Evolutionary conservation across 176 grass and related monocot genomes (phyloP).

Genomic region (Oryza meridionalis): DNA sequence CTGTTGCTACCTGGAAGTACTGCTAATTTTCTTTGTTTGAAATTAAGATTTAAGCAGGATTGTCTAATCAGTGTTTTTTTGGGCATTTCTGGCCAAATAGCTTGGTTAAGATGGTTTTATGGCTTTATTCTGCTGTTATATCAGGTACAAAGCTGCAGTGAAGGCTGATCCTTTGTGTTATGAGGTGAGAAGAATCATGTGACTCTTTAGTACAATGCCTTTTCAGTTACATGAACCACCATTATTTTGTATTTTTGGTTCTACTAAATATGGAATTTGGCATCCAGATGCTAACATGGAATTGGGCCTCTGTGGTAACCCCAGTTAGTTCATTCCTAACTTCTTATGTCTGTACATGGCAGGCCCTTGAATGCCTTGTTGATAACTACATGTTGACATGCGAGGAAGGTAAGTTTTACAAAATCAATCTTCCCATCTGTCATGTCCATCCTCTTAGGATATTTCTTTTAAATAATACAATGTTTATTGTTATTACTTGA

Average conservation of each 20-base stretch:
- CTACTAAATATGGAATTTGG: background rate
- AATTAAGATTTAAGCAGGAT: background rate
- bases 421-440: background rate
- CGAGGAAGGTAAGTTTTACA: constrained; percentile 73
- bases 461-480: constrained; percentile 24
- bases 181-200: constrained; percentile 65
- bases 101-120: constrained; percentile 2
- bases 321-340: constrained; percentile 28
- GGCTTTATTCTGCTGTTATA: constrained; percentile 33
- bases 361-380: constrained; percentile 95
- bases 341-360: constrained; percentile 33
- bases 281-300: background rate
- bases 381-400: constrained; percentile 99
- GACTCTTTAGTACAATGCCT: constrained; percentile 2
- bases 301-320: constrained; percentile 3
- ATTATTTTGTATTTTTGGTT: background rate
- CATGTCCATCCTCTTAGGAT: constrained; percentile 3
- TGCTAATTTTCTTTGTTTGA: background rate
- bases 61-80: constrained; percentile 4
- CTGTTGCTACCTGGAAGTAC: background rate
- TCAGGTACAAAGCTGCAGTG: constrained; percentile 95
- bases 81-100: background rate
- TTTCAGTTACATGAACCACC: constrained; percentile 11
- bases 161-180: constrained; percentile 95
- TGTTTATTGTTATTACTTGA: constrained; percentile 10